A percentile compares a stretch with the other conserved stretches of the same genome.
Evolutionary conservation across 1,284 basidiomycete genomes (phyloP).

Genomic region (Ceratobasidium sp.): DNA sequence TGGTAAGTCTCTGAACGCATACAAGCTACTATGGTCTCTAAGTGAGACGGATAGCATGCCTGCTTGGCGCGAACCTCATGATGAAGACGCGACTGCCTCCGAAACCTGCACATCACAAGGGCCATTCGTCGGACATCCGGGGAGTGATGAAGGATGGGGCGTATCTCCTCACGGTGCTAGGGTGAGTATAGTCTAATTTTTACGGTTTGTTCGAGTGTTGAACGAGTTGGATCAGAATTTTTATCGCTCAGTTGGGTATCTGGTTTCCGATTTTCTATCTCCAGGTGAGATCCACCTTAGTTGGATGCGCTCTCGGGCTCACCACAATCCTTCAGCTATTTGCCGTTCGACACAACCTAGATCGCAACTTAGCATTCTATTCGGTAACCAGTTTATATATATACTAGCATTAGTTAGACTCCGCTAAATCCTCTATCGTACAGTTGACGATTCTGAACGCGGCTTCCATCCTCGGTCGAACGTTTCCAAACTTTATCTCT

Average conservation of each 20-base stretch:
- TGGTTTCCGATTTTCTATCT: slow-evolving; percentile 38
- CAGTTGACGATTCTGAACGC: slow-evolving; percentile 29
- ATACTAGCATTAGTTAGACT: not conserved
- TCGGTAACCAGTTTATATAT: not conserved
- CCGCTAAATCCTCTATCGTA: not conserved
- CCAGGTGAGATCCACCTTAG: slow-evolving; percentile 19
- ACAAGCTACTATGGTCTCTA: not conserved
- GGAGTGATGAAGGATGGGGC: slow-evolving; percentile 14
- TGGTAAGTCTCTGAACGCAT: not conserved
- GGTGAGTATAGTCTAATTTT: not conserved
- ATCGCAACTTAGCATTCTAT: slow-evolving; percentile 24
- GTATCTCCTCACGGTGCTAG: not conserved
- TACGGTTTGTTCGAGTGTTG: not conserved
- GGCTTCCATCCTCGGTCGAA: slow-evolving; percentile 32
- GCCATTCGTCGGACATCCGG: not conserved
- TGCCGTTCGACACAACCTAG: slow-evolving; percentile 26
- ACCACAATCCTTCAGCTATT: not conserved
- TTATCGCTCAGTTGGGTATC: slow-evolving; percentile 14
- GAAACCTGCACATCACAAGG: not conserved
- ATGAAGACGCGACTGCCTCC: slow-evolving; percentile 35
- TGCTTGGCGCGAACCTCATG: slow-evolving; percentile 36
- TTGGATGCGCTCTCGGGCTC: not conserved
- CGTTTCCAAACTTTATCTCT: slow-evolving; percentile 33
- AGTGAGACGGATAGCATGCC: not conserved
- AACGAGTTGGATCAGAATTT: not conserved